Percentiles rank a stretch among this genome's conserved stretches.
Evolutionary conservation across 441 rosid species (phyloP).

Genomic region (Gossypium lobatum): DNA sequence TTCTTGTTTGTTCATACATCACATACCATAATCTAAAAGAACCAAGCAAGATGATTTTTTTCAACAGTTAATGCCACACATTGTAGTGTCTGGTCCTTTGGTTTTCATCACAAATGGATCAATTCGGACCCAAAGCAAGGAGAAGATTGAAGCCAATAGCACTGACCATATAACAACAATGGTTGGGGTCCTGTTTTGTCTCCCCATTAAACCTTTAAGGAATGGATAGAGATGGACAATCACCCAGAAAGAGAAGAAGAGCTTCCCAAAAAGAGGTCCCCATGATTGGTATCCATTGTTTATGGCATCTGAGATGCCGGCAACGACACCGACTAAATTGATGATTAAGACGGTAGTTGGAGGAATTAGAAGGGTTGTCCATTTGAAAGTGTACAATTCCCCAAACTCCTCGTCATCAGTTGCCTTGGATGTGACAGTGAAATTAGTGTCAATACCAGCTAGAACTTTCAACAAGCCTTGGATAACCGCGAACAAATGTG

Average conservation of each 20-base stretch:
- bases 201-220: constrained; percentile 97
- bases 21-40: constrained; percentile 17
- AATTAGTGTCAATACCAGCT: constrained; percentile 87
- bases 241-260: constrained; percentile 93
- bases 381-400: constrained; percentile 76
- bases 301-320: constrained; percentile 86
- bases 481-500: constrained; percentile 83
- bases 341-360: constrained; percentile 84
- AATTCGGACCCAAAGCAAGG: constrained; percentile 88
- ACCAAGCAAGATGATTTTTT: constrained; percentile 7
- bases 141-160: constrained; percentile 85
- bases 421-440: constrained; percentile 91
- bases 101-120: constrained; percentile 90
- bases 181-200: constrained; percentile 90
- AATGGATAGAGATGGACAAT: constrained; percentile 93
- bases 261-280: constrained; percentile 92
- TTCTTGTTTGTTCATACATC: constrained; percentile 23
- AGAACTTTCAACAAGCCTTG: constrained; percentile 79
- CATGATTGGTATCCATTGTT: constrained; percentile 87
- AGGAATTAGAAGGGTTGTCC: constrained; percentile 89
- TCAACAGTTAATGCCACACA: constrained; percentile 89
- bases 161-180: constrained; percentile 94
- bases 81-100: constrained; percentile 75
- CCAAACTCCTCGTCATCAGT: constrained; percentile 83
- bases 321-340: constrained; percentile 88